These are phyloP conservation scores for Suillus subluteus DNA, from an alignment of 768 basidiomycete genomes.

Conservation along the genomic window DNA sequence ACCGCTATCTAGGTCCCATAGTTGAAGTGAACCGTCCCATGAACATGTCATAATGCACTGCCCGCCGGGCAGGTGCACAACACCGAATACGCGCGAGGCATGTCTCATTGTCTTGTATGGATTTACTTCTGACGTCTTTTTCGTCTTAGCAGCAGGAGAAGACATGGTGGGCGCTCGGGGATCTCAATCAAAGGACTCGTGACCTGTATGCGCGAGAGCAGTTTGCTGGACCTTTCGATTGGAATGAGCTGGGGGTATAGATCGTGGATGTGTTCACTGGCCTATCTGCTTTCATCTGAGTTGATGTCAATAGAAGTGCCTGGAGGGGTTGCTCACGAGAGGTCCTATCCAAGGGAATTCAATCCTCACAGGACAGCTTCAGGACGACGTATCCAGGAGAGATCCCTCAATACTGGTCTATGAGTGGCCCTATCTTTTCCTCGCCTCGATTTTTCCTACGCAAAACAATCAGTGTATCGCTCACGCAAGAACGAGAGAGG, in stretches of 20 bases:
- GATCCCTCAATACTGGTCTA: not conserved
- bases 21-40: constrained; percentile 9
- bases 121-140: not conserved
- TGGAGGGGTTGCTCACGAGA: not conserved
- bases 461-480: not conserved
- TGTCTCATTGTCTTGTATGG: not conserved
- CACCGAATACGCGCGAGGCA: fast-evolving
- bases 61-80: not conserved
- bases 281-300: not conserved
- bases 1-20: constrained; percentile 27
- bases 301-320: not conserved
- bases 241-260: too few relatives aligned
- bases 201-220: too few relatives aligned
- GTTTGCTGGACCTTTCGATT: too few relatives aligned
- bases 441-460: not conserved
- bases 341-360: not conserved
- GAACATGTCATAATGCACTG: constrained; percentile 15
- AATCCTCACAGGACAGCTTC: not conserved
- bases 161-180: not conserved
- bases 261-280: not conserved
- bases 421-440: not conserved
- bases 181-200: too few relatives aligned
- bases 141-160: not conserved
- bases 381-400: not conserved
- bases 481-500: not conserved